phyloP scores from a whole-genome alignment of 78 protist genomes.

The Dictyostelium intermedium region DNA sequence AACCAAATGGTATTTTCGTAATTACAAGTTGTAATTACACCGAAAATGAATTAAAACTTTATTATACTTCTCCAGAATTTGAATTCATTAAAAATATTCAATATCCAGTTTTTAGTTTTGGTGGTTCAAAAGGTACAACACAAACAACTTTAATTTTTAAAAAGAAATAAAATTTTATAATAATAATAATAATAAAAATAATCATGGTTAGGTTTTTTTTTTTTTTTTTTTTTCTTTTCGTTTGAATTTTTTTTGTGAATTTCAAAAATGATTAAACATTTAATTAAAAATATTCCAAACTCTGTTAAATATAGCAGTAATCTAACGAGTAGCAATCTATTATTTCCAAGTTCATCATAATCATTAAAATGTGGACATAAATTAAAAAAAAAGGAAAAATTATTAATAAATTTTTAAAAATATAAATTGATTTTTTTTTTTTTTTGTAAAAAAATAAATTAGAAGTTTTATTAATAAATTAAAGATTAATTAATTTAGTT shows the following conservation, averaged over 20 bases:
- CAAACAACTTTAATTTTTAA: constrained; percentile 63
- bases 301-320: background rate
- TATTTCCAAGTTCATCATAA: background rate
- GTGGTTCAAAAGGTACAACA: constrained; percentile 59
- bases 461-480: background rate
- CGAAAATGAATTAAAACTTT: constrained; percentile 6
- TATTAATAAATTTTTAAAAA: no score
- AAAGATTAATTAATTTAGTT: background rate
- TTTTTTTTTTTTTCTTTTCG: constrained; percentile 4
- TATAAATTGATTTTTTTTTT: background rate
- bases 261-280: background rate
- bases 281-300: background rate
- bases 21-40: constrained; percentile 81
- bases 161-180: background rate
- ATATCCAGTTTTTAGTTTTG: constrained; percentile 66
- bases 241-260: no score
- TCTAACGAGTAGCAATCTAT: background rate
- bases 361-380: background rate
- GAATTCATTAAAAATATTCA: constrained; percentile 15
- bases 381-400: background rate
- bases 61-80: background rate
- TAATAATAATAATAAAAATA: background rate
- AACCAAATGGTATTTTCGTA: constrained; percentile 21
- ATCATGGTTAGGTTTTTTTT: background rate
- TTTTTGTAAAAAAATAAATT: background rate